Base-by-base conservation (phyloP, 2,329 filamentous ascomycete species). In the Sporothrix inflata region DNA sequence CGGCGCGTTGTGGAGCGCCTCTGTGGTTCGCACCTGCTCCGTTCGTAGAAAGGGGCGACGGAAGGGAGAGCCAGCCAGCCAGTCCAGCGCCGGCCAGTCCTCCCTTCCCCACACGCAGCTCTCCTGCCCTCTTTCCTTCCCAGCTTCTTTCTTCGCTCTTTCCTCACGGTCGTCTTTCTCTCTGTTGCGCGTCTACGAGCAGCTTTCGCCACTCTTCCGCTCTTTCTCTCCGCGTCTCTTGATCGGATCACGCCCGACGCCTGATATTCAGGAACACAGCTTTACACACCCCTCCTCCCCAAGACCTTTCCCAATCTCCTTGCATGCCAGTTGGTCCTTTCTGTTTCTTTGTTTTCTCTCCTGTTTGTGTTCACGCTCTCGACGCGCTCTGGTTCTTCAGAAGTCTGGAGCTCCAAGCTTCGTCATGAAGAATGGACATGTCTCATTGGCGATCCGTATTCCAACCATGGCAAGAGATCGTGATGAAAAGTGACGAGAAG, bases 271-370 rank as follows among this genome's bases (percentile, higher is more conserved):
- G 67, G 51, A 55, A 69, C 67, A 69, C 19, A 27, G 21, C 24
- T 19, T 12, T 45, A 45, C 45, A 40, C 49, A n/a, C 65, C 55
- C 65, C 51, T 45, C 53, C 63, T 45, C 53, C 63, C 19, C 6
- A 6, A 19, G 57, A 38, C 63, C 45, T 51, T 67, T 21, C 63
- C 63, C 63, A 69, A 75, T 74, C 68, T 74, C 74, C 68, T 74
- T 74, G 74, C 74, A 71, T 75, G 74, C 74, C 74, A 75, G 73
- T 73, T 60, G 60, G 53, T 16, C 34, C 51, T 63, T 71, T 53
- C 27, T 45, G 45, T 19, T 12, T 49, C 16, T 34, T 57, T 69
- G 51, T 19, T 9, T 42, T 27, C n/a, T 69, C n/a, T 55, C 14
- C 49, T 51, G 16, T 21, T 65, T 34, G 27, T 65, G 21, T 40